phyloP scores from a whole-genome alignment of 148 eudicot species.

The Arctostaphylos glauca region DNA sequence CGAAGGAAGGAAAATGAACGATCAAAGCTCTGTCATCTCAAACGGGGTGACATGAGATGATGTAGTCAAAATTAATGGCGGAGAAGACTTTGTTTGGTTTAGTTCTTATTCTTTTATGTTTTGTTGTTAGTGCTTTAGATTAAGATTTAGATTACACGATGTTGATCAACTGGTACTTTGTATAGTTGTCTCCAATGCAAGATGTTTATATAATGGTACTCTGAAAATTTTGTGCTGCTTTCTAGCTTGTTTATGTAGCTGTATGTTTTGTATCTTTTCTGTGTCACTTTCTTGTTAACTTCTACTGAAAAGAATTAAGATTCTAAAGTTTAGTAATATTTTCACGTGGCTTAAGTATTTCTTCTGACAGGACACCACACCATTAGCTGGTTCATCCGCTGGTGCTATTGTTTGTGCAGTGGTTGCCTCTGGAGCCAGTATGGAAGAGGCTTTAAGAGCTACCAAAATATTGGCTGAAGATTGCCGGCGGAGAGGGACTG shows the following conservation, averaged over 20 bases:
- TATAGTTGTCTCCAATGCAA: background rate
- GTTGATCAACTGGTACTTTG: background rate
- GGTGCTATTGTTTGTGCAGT: constrained; percentile 98
- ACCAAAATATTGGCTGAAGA: constrained; percentile 90
- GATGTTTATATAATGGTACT: background rate
- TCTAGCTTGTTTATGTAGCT: background rate
- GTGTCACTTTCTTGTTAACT: background rate
- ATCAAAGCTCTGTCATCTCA: too few relatives aligned
- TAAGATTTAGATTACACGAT: background rate
- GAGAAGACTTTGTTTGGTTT: background rate
- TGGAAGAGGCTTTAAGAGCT: constrained; percentile 77
- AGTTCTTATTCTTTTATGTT: background rate
- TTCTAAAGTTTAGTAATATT: background rate
- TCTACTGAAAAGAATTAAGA: background rate
- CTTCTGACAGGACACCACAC: constrained; percentile 77
- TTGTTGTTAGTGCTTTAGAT: background rate
- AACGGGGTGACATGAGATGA: background rate
- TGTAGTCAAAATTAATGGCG: background rate
- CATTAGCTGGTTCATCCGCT: constrained; percentile 98
- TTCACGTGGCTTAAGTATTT: background rate
- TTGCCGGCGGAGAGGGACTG: constrained; percentile 83
- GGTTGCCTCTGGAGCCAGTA: constrained; percentile 83
- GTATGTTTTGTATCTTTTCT: background rate
- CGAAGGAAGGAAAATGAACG: too few relatives aligned
- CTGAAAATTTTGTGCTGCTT: background rate